Conservation (phyloP, 441 rosid species). For the Melastoma candidum region DNA sequence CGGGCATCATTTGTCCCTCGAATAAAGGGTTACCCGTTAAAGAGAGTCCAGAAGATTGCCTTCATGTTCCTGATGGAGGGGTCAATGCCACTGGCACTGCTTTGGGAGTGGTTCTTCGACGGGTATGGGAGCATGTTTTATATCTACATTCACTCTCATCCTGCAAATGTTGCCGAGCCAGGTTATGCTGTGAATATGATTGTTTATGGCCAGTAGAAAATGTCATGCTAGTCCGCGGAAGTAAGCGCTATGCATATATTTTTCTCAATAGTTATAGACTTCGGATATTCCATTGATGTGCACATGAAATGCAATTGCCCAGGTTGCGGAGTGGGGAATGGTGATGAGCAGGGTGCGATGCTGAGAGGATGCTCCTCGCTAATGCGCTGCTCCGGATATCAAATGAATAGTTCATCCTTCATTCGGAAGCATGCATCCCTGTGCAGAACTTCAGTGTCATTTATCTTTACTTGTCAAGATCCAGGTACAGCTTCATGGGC, state of each 20-base stretch:
- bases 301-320: neutral
- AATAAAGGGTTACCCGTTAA: conserved; percentile 41
- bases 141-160: conserved; percentile 55
- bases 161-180: conserved; percentile 58
- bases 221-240: too few species aligned
- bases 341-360: conserved; percentile 9
- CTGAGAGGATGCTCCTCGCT: conserved; percentile 13
- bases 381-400: conserved; percentile 12
- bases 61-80: conserved; percentile 79
- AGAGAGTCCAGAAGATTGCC: conserved; percentile 60
- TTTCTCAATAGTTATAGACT: too few species aligned
- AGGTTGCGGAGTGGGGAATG: conserved; percentile 16
- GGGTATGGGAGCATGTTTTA: conserved; percentile 44
- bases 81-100: conserved; percentile 63
- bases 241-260: too few species aligned
- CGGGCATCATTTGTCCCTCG: conserved; percentile 55
- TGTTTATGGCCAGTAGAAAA: too few species aligned
- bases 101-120: conserved; percentile 65
- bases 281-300: too few species aligned
- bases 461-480: conserved; percentile 5
- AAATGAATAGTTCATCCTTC: conserved; percentile 12
- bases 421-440: conserved; percentile 16
- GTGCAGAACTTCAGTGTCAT: conserved; percentile 4
- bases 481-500: conserved; percentile 9
- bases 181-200: conserved; percentile 28